Conservation (phyloP, 805 yeast species). For the Lachancea meyersii region DNA sequence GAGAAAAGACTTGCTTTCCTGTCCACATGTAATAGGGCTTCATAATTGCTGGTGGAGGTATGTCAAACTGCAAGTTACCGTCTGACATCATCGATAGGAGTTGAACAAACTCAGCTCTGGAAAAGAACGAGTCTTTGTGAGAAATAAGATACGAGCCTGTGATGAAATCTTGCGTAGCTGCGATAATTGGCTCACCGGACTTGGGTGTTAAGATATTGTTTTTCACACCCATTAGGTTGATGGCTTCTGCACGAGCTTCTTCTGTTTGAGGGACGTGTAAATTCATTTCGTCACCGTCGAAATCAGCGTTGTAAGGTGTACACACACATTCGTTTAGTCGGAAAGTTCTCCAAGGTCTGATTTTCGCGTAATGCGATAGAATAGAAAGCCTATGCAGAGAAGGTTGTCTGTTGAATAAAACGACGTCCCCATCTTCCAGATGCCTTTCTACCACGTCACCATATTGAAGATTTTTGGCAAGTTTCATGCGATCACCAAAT, state of each 20-base stretch:
- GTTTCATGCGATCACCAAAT: slow-evolving; percentile 74
- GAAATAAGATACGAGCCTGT: slow-evolving; percentile 93
- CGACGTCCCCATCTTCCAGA: slow-evolving; percentile 94
- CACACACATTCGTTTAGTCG: slow-evolving; percentile 97
- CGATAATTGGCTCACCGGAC: slow-evolving; percentile 98
- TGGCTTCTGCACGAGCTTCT: slow-evolving; percentile 98
- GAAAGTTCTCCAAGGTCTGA: slow-evolving; percentile 97
- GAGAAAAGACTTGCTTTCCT: slow-evolving; percentile 90
- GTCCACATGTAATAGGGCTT: slow-evolving; percentile 94
- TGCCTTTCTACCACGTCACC: slow-evolving; percentile 97
- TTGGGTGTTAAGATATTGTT: slow-evolving; percentile 91
- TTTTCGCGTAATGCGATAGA: slow-evolving; percentile 89
- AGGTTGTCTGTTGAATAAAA: slow-evolving; percentile 94
- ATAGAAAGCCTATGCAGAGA: slow-evolving; percentile 92
- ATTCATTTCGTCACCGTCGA: slow-evolving; percentile 99
- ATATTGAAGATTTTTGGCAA: slow-evolving; percentile 68
- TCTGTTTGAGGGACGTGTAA: slow-evolving; percentile 98
- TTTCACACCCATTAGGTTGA: slow-evolving; percentile 95
- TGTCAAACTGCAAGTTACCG: slow-evolving; percentile 76
- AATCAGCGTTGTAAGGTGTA: slow-evolving; percentile 98
- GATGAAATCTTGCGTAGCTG: slow-evolving; percentile 98
- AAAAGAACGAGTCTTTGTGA: slow-evolving; percentile 88
- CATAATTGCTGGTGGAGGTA: slow-evolving; percentile 91
- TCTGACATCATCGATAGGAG: slow-evolving; percentile 93
- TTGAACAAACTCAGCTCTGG: slow-evolving; percentile 78